These are phyloP conservation scores for Linnemannia exigua DNA, from an alignment of 192 early-diverging fungal genomes.

Conservation along the genomic window DNA sequence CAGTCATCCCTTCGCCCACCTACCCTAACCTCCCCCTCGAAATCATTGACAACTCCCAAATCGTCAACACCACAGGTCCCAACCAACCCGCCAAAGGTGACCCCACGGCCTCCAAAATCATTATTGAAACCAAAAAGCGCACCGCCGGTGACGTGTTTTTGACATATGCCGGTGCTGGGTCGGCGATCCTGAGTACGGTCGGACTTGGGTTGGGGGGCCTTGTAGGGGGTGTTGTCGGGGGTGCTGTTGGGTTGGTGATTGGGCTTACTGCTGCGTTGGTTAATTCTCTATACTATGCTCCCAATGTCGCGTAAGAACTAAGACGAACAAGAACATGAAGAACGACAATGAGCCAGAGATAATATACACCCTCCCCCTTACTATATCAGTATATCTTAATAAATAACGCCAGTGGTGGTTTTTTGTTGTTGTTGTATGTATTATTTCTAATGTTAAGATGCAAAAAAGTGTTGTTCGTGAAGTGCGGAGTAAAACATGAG, in stretches of 20 bases:
- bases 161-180: conserved; percentile 24
- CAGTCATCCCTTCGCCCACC: background rate
- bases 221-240: conserved; percentile 23
- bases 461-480: too few species aligned
- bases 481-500: too few species aligned
- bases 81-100: background rate
- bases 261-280: background rate
- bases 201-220: conserved; percentile 23
- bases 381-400: background rate
- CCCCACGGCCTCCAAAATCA: background rate
- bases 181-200: conserved; percentile 7
- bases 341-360: background rate
- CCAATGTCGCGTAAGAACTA: background rate
- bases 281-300: background rate
- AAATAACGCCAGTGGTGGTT: background rate
- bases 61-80: background rate
- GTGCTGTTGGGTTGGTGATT: conserved; percentile 1
- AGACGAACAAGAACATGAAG: background rate
- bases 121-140: background rate
- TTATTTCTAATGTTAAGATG: too few species aligned
- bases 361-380: background rate
- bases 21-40: conserved; percentile 4
- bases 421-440: too few species aligned
- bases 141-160: background rate
- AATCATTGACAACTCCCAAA: background rate